These are phyloP conservation scores for Suillus bovinus DNA, from an alignment of 768 basidiomycete species.

Conservation along the genomic window DNA sequence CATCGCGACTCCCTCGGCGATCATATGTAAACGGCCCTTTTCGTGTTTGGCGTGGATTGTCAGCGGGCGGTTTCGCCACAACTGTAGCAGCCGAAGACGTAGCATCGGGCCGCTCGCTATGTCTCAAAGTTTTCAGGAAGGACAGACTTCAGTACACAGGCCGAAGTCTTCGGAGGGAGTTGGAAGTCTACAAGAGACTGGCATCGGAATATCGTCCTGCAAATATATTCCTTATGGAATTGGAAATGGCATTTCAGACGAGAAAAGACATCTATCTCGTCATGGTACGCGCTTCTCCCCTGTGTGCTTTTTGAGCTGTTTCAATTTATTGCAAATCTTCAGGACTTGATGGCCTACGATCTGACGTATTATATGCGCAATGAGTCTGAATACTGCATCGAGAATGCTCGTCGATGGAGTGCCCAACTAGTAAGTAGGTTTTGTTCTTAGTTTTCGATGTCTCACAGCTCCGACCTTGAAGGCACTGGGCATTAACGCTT, in stretches of 20 bases:
- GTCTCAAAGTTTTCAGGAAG: conserved; percentile 39
- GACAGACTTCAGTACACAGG: too few relatives aligned
- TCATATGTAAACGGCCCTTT: conserved; percentile 23
- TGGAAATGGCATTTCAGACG: conserved; percentile 39
- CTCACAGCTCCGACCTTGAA: conserved; percentile 18
- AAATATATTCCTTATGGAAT: conserved; percentile 38
- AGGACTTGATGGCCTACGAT: conserved; percentile 45
- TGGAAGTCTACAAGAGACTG: conserved; percentile 37
- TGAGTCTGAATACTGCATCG: conserved; percentile 10
- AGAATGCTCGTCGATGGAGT: conserved; percentile 28
- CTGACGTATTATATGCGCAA: conserved; percentile 32
- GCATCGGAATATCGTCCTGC: conserved; percentile 24
- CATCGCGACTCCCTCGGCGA: not conserved
- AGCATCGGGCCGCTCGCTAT: conserved; percentile 35
- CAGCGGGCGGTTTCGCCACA: conserved; percentile 22
- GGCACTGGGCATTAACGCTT: conserved; percentile 39
- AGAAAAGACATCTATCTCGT: conserved; percentile 32
- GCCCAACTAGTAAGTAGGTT: conserved; percentile 37
- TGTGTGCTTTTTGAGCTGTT: not conserved
- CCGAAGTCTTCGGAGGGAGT: too few relatives aligned
- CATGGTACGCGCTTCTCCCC: conserved; percentile 34
- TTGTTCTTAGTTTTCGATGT: conserved; percentile 2
- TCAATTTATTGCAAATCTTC: not conserved
- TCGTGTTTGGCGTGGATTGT: conserved; percentile 18
- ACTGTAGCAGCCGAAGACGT: conserved; percentile 26